phyloP scores from a whole-genome alignment of 257 asterid genomes.

The Solanum lycopersicoides region DNA sequence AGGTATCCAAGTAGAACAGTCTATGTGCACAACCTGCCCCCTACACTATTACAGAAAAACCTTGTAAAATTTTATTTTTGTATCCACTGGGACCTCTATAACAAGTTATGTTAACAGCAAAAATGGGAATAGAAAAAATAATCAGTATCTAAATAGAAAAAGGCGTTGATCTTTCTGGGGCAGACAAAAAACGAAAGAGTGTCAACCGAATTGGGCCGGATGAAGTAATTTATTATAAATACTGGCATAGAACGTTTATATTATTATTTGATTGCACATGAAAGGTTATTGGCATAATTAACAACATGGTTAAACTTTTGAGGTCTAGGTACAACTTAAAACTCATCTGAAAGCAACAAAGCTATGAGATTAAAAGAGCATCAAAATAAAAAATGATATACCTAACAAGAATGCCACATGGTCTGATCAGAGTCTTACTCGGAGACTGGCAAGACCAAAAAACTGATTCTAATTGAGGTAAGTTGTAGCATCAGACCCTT shows the following conservation, averaged over 20 bases:
- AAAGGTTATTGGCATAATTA: neutral
- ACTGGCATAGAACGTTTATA: neutral
- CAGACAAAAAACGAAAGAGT: neutral
- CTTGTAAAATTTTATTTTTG: neutral
- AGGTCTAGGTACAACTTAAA: neutral
- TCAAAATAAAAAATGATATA: neutral
- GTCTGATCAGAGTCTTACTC: neutral
- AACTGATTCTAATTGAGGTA: neutral
- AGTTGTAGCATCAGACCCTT: neutral
- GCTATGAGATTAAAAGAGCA: neutral
- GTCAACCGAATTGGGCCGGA: neutral
- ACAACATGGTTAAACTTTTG: neutral
- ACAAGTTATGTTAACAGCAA: neutral
- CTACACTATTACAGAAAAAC: neutral
- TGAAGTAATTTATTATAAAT: neutral
- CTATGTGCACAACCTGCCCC: neutral
- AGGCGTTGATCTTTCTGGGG: neutral
- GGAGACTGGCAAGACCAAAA: neutral
- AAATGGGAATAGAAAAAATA: neutral
- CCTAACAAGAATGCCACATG: neutral
- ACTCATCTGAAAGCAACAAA: neutral
- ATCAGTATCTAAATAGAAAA: neutral
- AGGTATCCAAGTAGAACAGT: neutral
- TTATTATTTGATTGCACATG: neutral
- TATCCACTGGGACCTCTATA: neutral